A percentile compares a stretch with the other conserved stretches of the same genome.
Conservation (phyloP, 345 rosid genomes). For the Pugionium dolabratum region DNA sequence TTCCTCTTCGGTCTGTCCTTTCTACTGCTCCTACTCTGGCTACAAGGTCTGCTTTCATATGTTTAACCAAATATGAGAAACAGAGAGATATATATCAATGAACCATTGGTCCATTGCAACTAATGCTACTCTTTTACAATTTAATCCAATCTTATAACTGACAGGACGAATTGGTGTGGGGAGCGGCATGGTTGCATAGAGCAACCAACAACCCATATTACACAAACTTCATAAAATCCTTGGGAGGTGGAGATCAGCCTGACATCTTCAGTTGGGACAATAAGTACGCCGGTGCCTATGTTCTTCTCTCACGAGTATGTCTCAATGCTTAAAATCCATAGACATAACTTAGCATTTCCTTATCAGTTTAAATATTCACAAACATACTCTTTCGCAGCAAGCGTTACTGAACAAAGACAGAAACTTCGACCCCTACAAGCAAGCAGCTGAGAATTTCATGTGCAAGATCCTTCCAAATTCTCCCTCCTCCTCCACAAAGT, state of each 20-base stretch:
- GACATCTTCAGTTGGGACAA: slow-evolving; percentile 93
- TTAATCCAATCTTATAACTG: slow-evolving; percentile 7
- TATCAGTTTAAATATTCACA: slow-evolving; percentile 44
- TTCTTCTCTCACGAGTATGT: slow-evolving; percentile 68
- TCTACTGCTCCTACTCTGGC: slow-evolving; percentile 88
- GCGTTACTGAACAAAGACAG: slow-evolving; percentile 48
- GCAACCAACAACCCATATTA: slow-evolving; percentile 64
- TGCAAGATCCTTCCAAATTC: slow-evolving; percentile 79
- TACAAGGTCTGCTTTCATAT: slow-evolving; percentile 52
- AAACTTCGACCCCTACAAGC: slow-evolving; percentile 60
- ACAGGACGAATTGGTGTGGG: slow-evolving; percentile 92
- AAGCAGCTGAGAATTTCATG: slow-evolving; percentile 80
- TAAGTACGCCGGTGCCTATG: slow-evolving; percentile 78
- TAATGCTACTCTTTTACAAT: neutral
- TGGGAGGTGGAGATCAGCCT: slow-evolving; percentile 70
- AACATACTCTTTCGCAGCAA: slow-evolving; percentile 46
- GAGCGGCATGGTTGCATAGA: slow-evolving; percentile 79
- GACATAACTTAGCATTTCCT: neutral
- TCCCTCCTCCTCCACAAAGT: slow-evolving; percentile 71
- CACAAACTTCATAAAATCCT: slow-evolving; percentile 57
- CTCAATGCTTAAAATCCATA: neutral
- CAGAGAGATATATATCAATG: neutral
- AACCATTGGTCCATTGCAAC: neutral
- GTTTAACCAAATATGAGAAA: neutral
- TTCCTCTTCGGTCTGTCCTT: slow-evolving; percentile 72